phyloP scores from a whole-genome alignment of 2,329 filamentous ascomycete genomes.

The Gliomastix tumulicola region DNA sequence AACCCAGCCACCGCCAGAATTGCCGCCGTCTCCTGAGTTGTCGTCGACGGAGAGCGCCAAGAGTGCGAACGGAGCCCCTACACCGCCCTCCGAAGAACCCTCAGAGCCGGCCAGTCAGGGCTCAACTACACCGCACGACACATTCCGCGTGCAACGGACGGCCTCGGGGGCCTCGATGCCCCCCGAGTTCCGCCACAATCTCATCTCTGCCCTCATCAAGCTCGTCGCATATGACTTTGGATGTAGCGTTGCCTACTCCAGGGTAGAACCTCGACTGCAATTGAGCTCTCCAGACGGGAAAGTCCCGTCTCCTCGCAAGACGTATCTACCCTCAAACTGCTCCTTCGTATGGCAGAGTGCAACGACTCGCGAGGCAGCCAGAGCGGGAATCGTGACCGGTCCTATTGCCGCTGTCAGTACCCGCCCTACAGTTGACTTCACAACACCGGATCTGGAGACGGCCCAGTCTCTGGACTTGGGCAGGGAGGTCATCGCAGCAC shows the following conservation, averaged over 20 bases:
- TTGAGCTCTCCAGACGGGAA: constrained; percentile 32
- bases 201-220: constrained; percentile 55
- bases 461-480: constrained; percentile 58
- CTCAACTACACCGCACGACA: too few relatives aligned
- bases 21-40: constrained; percentile 23
- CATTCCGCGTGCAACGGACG: constrained; percentile 26
- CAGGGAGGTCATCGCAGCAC: constrained; percentile 51
- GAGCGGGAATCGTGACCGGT: constrained; percentile 53
- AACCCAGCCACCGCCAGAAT: constrained; percentile 23
- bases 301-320: constrained; percentile 27
- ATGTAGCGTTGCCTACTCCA: constrained; percentile 50
- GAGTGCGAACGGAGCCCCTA: neutral
- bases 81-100: too few relatives aligned
- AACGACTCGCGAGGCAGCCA: constrained; percentile 50
- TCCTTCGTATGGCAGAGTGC: constrained; percentile 56
- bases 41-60: constrained; percentile 11
- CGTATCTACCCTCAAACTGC: constrained; percentile 52
- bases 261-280: constrained; percentile 53
- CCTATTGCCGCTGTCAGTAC: constrained; percentile 55
- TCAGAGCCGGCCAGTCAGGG: too few relatives aligned
- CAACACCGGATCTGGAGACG: constrained; percentile 28
- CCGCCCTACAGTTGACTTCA: constrained; percentile 47
- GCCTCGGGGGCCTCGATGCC: constrained; percentile 49
- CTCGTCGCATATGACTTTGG: constrained; percentile 60
- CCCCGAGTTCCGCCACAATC: constrained; percentile 46